These are phyloP conservation scores for Letharia columbiana DNA, from an alignment of 495 filamentous ascomycete genomes.

Conservation along the genomic window DNA sequence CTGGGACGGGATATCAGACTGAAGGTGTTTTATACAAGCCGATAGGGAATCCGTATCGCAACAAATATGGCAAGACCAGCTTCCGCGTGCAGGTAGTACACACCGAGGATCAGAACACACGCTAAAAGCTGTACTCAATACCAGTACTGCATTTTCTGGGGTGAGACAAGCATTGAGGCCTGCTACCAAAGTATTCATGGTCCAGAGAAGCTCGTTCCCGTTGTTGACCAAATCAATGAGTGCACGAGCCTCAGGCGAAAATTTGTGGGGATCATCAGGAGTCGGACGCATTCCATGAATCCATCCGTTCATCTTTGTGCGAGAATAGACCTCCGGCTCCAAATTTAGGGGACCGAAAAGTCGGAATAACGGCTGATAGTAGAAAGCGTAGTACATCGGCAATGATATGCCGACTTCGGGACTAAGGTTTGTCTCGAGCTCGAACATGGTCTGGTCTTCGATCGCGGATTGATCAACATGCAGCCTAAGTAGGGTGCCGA, in stretches of 20 bases:
- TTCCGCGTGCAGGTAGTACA: neutral
- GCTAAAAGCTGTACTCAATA: neutral
- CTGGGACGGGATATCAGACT: neutral
- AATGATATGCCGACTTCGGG: neutral
- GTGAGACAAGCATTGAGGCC: neutral
- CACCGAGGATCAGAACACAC: neutral
- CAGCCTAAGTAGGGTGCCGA: neutral
- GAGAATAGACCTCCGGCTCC: neutral
- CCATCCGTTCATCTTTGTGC: neutral
- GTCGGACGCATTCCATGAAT: neutral
- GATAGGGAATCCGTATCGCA: neutral
- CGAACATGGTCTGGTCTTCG: neutral
- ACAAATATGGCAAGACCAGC: neutral
- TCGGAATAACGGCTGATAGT: conserved; percentile 4
- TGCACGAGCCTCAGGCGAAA: neutral
- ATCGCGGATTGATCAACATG: neutral
- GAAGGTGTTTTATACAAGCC: neutral
- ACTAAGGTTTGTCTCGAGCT: neutral
- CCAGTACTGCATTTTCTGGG: neutral
- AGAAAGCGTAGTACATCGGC: conserved; percentile 9
- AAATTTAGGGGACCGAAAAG: neutral
- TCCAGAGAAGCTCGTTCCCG: neutral
- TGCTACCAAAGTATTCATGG: neutral
- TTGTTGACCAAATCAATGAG: neutral
- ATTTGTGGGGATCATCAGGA: neutral